Evolutionary conservation across 2,329 filamentous ascomycete genomes (phyloP).

Genomic region (Monosporascus sp.): DNA sequence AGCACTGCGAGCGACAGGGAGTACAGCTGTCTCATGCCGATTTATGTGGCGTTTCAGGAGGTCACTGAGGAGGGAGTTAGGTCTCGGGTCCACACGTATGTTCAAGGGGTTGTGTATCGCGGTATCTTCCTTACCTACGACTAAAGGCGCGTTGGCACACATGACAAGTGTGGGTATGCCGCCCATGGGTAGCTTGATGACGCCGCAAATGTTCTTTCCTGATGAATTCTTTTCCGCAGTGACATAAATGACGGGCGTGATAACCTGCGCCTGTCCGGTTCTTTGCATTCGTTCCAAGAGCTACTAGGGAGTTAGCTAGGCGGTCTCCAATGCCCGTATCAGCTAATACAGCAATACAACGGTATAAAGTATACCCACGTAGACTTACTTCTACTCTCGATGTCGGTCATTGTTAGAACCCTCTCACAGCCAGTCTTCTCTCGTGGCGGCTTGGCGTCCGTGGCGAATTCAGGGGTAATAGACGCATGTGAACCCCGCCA

Average conservation of each 20-base stretch:
- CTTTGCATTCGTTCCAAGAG: background rate
- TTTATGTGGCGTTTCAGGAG: background rate
- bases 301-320: background rate
- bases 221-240: constrained; percentile 2
- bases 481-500: too few relatives aligned
- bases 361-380: too few relatives aligned
- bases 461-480: too few relatives aligned
- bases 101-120: background rate
- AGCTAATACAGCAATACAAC: background rate
- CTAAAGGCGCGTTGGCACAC: constrained; percentile 2
- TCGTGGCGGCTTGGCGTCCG: too few relatives aligned
- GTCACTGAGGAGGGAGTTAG: background rate
- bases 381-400: too few relatives aligned
- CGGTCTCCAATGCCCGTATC: background rate
- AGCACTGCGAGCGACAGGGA: background rate
- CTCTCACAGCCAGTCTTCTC: too few relatives aligned
- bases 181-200: constrained; percentile 2
- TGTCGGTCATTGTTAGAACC: too few relatives aligned
- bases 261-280: background rate
- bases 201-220: constrained; percentile 4
- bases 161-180: background rate
- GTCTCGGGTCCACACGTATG: background rate
- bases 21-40: background rate
- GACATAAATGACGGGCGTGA: background rate
- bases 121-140: background rate